A percentile compares a stretch with the other conserved stretches of the same genome.
Evolutionary conservation across 495 filamentous ascomycete genomes (phyloP).

Genomic region (Annulohypoxylon maeteangense): DNA sequence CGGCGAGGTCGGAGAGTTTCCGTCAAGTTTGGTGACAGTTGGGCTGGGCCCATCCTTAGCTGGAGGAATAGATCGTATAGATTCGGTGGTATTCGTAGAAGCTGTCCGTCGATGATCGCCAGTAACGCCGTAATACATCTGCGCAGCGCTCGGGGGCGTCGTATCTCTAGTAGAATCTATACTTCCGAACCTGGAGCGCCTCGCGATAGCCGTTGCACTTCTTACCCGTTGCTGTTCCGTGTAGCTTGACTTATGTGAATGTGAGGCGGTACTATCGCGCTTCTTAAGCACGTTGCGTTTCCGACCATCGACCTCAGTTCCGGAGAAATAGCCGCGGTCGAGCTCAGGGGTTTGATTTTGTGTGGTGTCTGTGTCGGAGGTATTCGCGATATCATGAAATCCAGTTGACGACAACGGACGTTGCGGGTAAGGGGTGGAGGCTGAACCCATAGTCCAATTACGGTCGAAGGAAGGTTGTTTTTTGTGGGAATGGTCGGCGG

Average conservation of each 20-base stretch:
- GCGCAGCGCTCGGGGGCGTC: slow-evolving; percentile 55
- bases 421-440: slow-evolving; percentile 48
- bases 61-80: slow-evolving; percentile 58
- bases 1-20: slow-evolving; percentile 60
- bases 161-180: slow-evolving; percentile 65
- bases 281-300: slow-evolving; percentile 83
- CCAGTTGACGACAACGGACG: slow-evolving; percentile 61
- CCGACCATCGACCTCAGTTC: slow-evolving; percentile 81
- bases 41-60: slow-evolving; percentile 62
- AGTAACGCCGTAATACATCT: slow-evolving; percentile 71
- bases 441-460: slow-evolving; percentile 82
- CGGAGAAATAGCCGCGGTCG: slow-evolving; percentile 94
- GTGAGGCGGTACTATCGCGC: slow-evolving; percentile 67
- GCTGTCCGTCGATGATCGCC: slow-evolving; percentile 59
- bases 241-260: slow-evolving; percentile 75
- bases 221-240: slow-evolving; percentile 74
- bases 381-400: slow-evolving; percentile 50
- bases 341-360: slow-evolving; percentile 66
- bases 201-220: slow-evolving; percentile 67
- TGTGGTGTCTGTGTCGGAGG: slow-evolving; percentile 45
- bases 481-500: slow-evolving; percentile 63
- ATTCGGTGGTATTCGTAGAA: slow-evolving; percentile 61
- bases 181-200: slow-evolving; percentile 84
- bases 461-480: slow-evolving; percentile 91
- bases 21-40: slow-evolving; percentile 75